Evolutionary conservation across 2,329 filamentous ascomycete genomes (phyloP).

Genomic region (Herpotrichia juniperi): DNA sequence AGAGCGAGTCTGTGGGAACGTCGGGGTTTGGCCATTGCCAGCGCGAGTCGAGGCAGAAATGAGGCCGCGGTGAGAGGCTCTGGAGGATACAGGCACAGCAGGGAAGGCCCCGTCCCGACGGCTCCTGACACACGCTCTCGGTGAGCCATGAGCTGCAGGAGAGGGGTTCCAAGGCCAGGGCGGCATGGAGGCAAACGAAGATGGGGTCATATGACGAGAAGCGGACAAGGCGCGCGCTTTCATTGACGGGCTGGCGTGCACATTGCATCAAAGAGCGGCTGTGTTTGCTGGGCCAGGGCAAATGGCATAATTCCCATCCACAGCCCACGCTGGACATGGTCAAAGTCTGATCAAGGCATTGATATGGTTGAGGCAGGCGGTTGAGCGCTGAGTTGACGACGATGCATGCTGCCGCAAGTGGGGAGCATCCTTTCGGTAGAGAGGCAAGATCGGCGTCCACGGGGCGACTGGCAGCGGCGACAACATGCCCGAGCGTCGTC

Average conservation of each 20-base stretch:
- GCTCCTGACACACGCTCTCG: conserved; percentile 12
- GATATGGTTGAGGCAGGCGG: background rate
- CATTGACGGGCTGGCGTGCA: conserved; percentile 36
- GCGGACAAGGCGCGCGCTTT: conserved; percentile 17
- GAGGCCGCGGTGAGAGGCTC: background rate
- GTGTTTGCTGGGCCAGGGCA: conserved; percentile 25
- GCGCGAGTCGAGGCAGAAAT: background rate
- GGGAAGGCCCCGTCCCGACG: conserved; percentile 1
- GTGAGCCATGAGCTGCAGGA: conserved; percentile 18
- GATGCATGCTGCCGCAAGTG: background rate
- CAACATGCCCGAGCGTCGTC: too few species aligned
- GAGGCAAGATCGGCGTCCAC: background rate
- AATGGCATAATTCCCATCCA: conserved; percentile 1
- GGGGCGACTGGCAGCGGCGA: too few species aligned
- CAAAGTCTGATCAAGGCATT: background rate
- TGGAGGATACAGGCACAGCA: conserved; percentile 4
- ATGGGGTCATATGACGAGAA: conserved; percentile 21
- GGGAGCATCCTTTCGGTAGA: background rate
- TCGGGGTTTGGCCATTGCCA: conserved; percentile 5
- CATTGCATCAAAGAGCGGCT: conserved; percentile 25
- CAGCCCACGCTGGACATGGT: background rate
- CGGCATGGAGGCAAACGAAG: conserved; percentile 15
- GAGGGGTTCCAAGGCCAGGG: conserved; percentile 21
- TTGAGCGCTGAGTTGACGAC: background rate
- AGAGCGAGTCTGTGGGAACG: background rate